Evolutionary conservation across 2,329 filamentous ascomycete genomes (phyloP), one percentile per base, ranked within the genome.

Genomic region (Penicillium verrucosum): DNA sequence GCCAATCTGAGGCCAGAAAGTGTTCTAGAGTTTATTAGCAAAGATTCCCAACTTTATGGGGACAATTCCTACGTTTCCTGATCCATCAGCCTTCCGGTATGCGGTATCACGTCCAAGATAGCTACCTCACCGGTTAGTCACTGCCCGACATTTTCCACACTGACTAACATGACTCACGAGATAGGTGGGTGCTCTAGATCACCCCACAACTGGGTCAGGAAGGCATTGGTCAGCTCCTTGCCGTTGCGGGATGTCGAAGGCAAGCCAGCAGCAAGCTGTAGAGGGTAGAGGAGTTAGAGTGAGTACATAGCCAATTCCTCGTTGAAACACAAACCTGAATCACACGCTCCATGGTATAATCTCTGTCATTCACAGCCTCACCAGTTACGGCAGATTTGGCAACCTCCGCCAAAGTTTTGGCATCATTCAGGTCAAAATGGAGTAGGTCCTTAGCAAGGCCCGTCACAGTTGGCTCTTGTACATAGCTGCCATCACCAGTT

Each of bases 1-100:
- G 2, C 88, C 88, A 30, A 90, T 75, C 51, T 85, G 78, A 3
- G 88, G 87, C 63, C 82, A 78, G 21, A 85, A 74, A 47, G 85
- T 78, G 65, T 85, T 89, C 75, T 86, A 71, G 70, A 49, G 72
- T 75, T 25, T 68, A 69, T 81, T 66, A 60, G 77, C 41, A 50
- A 59, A 8, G n/a, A 69, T 58, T 68, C 71, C 4, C 71, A 67
- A 55, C 72, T 64, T 54, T 25, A 62, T 60, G 12, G 14, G 21
- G 43, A 23, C 7, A 32, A 16, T 16, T 36, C 64, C 50, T 68
- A 75, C 73, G 65, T 78, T 78, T 55, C 73, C 69, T n/a, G 72
- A 75, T 14, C 76, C 76, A 68, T 76, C 65, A 41, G 73, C 67
- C 62, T 70, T 65, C 53, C 72, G 64, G 59, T 72, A 68, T 58